Percentiles rank a stretch among this genome's conserved stretches.
Conservation (phyloP, 2,329 filamentous ascomycete species). For the Hymenoscyphus albidus region DNA sequence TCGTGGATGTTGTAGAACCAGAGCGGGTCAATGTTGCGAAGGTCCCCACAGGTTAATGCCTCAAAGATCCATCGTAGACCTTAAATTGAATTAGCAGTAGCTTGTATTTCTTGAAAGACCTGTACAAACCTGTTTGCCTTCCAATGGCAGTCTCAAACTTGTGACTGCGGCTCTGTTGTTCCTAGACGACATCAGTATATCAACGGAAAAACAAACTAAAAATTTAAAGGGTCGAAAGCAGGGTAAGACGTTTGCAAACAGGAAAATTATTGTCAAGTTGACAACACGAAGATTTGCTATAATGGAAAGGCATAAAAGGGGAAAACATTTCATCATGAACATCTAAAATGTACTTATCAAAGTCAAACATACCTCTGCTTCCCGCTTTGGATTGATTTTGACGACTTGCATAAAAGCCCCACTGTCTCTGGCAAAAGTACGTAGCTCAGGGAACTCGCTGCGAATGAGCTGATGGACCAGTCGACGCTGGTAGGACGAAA, state of each 20-base stretch:
- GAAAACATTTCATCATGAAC: too few species aligned
- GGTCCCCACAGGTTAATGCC: constrained; percentile 31
- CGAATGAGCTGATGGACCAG: constrained; percentile 64
- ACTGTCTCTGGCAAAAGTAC: constrained; percentile 26
- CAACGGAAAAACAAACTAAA: too few species aligned
- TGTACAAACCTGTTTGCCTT: constrained; percentile 19
- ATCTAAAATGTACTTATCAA: neutral
- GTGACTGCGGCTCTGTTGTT: constrained; percentile 13
- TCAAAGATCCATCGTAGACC: constrained; percentile 35
- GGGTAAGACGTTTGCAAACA: too few species aligned
- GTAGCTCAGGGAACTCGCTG: constrained; percentile 48
- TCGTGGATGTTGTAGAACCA: constrained; percentile 41
- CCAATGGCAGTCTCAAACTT: constrained; percentile 21
- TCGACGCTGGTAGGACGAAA: constrained; percentile 59
- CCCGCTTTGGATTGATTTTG: constrained; percentile 24
- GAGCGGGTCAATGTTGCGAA: constrained; percentile 32
- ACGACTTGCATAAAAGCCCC: constrained; percentile 34
- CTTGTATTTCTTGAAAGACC: too few species aligned
- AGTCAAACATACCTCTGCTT: constrained; percentile 25
- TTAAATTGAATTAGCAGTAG: constrained; percentile 17
- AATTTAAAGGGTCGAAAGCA: too few species aligned
- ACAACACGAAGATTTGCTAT: too few species aligned
- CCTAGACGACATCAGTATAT: neutral
- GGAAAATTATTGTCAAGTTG: too few species aligned
- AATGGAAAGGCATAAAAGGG: too few species aligned